These are phyloP conservation scores for Fusarium phyllophilum DNA, from an alignment of 2,329 filamentous ascomycete genomes.

Conservation along the genomic window DNA sequence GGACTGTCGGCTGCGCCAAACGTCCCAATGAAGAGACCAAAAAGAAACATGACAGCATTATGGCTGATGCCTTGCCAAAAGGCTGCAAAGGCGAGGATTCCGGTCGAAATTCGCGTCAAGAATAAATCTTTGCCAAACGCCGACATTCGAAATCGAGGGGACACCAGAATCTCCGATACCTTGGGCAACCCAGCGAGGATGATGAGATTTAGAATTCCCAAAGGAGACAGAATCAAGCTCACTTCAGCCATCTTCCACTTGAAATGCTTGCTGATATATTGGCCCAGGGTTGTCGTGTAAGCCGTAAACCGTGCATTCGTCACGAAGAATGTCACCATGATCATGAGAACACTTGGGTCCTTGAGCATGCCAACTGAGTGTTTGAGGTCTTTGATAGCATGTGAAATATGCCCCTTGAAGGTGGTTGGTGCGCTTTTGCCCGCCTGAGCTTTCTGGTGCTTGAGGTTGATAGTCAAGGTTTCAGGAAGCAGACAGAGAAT, in stretches of 20 bases:
- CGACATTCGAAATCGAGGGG: conserved; percentile 48
- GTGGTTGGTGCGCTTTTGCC: conserved; percentile 24
- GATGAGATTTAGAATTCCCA: conserved; percentile 53
- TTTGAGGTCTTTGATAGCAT: conserved; percentile 47
- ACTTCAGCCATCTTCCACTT: conserved; percentile 55
- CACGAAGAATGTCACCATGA: conserved; percentile 53
- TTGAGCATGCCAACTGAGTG: conserved; percentile 50
- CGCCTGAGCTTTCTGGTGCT: conserved; percentile 21
- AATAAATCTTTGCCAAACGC: conserved; percentile 52
- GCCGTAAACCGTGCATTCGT: conserved; percentile 50
- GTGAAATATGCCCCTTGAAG: conserved; percentile 43
- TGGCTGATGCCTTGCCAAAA: conserved; percentile 50
- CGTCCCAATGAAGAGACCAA: conserved; percentile 51
- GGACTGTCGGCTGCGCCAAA: conserved; percentile 53
- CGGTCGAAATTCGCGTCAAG: conserved; percentile 48
- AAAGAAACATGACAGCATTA: conserved; percentile 48
- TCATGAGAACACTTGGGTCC: conserved; percentile 50
- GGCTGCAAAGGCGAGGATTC: conserved; percentile 47
- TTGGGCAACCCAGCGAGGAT: conserved; percentile 51
- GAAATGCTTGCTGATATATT: conserved; percentile 58
- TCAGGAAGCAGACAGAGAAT: conserved; percentile 53
- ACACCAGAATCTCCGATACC: conserved; percentile 47
- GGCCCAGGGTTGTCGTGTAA: conserved; percentile 50
- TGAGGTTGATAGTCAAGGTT: conserved; percentile 47
- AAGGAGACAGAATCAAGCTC: conserved; percentile 54